Evolutionary conservation across 2,329 filamentous ascomycete species (phyloP).

Genomic region (Beauveria varroae): DNA sequence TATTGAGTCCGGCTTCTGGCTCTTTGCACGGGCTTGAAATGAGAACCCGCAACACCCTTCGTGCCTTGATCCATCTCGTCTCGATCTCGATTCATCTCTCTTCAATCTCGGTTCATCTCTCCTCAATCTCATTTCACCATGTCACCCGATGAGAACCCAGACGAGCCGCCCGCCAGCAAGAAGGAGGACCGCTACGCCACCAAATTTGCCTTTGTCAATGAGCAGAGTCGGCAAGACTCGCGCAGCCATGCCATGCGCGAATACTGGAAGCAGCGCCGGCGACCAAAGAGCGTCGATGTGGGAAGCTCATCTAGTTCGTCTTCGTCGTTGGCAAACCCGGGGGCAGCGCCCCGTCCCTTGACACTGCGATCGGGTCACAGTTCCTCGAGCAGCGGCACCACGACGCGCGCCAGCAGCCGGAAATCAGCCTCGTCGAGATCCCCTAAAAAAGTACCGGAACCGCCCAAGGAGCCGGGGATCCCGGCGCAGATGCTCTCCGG

Average conservation of each 20-base stretch:
- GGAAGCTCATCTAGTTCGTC: neutral
- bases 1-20: no score
- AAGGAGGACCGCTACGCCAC: neutral
- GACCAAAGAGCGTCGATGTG: conserved; percentile 5
- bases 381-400: neutral
- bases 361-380: neutral
- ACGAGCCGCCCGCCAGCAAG: neutral
- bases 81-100: no score
- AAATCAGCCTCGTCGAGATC: neutral
- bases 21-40: no score
- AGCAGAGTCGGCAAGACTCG: neutral
- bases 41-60: no score
- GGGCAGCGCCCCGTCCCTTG: neutral
- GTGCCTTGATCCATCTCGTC: no score
- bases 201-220: neutral
- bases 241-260: conserved; percentile 28
- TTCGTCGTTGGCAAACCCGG: neutral
- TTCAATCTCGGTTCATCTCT: neutral
- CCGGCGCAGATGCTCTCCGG: conserved; percentile 19
- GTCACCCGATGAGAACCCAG: neutral
- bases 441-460: neutral
- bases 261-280: conserved; percentile 17
- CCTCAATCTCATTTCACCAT: neutral
- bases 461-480: neutral
- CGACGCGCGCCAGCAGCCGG: neutral